phyloP scores from a whole-genome alignment of 352 stramenopile species.

The Phytopythium oedochilum region DNA sequence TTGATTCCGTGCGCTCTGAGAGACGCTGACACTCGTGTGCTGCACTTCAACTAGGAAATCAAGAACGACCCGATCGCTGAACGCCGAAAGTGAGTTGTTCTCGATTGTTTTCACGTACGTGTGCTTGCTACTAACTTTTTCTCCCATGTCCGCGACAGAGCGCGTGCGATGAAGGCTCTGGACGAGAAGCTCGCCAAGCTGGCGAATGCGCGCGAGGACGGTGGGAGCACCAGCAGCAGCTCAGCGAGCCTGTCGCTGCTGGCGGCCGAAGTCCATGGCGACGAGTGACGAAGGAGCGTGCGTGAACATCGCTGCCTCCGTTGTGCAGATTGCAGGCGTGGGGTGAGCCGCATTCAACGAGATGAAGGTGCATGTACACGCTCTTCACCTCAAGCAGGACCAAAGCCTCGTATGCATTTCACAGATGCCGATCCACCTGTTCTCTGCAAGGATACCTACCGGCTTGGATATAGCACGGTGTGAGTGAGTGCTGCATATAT shows the following conservation, averaged over 20 bases:
- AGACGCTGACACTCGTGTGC: not conserved
- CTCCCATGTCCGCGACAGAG: constrained; percentile 29
- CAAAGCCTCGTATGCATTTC: too few relatives aligned
- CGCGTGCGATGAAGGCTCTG: constrained; percentile 83
- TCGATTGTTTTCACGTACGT: not conserved
- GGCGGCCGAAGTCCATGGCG: constrained; percentile 23
- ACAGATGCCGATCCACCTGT: too few relatives aligned
- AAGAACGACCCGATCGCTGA: constrained; percentile 77
- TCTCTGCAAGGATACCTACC: too few relatives aligned
- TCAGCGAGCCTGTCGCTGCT: constrained; percentile 16
- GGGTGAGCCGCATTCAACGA: too few relatives aligned
- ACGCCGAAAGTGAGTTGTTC: constrained; percentile 78
- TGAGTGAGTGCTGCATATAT: not conserved
- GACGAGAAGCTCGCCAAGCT: constrained; percentile 87
- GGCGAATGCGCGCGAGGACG: constrained; percentile 31
- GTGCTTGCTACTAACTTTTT: not conserved
- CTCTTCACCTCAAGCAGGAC: too few relatives aligned
- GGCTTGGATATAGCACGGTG: too few relatives aligned
- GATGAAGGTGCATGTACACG: too few relatives aligned
- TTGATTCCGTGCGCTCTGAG: not conserved
- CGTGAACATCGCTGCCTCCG: not conserved
- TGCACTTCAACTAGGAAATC: constrained; percentile 21
- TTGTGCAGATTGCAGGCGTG: too few relatives aligned
- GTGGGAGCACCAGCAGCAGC: constrained; percentile 2
- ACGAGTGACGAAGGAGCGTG: constrained; percentile 6